phyloP scores from a whole-genome alignment of 2,329 filamentous ascomycete species.

The Verticillium dahliae region DNA sequence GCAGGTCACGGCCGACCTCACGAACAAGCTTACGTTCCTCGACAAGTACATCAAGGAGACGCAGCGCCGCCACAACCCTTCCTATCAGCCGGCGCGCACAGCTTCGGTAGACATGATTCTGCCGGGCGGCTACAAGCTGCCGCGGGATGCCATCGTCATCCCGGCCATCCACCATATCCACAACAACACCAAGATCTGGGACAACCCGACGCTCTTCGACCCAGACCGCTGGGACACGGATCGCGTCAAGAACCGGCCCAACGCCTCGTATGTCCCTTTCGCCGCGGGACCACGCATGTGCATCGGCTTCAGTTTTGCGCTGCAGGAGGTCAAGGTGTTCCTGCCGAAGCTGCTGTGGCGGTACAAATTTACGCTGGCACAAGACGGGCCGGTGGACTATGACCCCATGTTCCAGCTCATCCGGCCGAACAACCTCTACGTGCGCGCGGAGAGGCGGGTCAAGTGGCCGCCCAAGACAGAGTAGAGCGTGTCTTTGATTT shows the following conservation, averaged over 20 bases:
- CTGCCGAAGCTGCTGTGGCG: conserved; percentile 51
- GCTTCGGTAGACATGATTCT: conserved; percentile 48
- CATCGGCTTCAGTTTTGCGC: conserved; percentile 59
- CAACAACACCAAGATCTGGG: conserved; percentile 49
- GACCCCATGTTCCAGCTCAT: conserved; percentile 55
- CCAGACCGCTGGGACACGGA: conserved; percentile 54
- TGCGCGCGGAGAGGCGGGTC: conserved; percentile 38
- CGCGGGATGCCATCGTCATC: conserved; percentile 45
- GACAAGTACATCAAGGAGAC: conserved; percentile 56
- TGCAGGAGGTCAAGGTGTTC: conserved; percentile 55
- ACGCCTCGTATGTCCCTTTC: conserved; percentile 51
- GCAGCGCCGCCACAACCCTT: conserved; percentile 52
- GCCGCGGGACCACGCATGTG: conserved; percentile 50
- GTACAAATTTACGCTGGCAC: conserved; percentile 48
- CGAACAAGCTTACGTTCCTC: conserved; percentile 41
- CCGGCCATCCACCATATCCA: conserved; percentile 43
- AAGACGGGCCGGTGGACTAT: conserved; percentile 45
- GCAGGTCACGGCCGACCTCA: conserved; percentile 38
- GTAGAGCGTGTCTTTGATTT: background rate
- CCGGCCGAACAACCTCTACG: conserved; percentile 47
- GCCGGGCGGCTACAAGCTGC: conserved; percentile 51
- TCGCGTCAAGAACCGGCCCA: conserved; percentile 42
- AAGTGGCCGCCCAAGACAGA: conserved; percentile 35
- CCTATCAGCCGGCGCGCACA: conserved; percentile 54
- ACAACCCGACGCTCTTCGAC: conserved; percentile 50